Percentiles rank a stretch among this genome's conserved stretches.
These are phyloP conservation scores for Pyricularia sp. DNA, from an alignment of 2,329 filamentous ascomycete genomes.

Conservation along the genomic window DNA sequence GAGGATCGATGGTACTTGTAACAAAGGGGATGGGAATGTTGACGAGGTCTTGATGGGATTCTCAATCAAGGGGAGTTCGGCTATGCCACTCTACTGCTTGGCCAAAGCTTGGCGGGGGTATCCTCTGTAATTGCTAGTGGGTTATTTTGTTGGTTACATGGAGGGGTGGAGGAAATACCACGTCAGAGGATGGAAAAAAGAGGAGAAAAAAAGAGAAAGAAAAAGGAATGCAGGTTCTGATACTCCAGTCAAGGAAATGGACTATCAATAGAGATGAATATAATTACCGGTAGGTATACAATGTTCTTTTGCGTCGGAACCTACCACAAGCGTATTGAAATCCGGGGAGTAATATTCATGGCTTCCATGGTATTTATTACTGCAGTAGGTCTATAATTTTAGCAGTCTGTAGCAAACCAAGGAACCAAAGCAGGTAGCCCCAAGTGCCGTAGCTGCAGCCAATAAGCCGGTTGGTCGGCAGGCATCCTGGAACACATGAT, in stretches of 20 bases:
- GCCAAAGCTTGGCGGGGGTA: neutral
- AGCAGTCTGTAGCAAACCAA: neutral
- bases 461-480: neutral
- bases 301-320: too few relatives aligned
- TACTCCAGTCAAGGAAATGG: neutral
- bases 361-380: too few relatives aligned
- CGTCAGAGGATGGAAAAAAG: neutral
- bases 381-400: too few relatives aligned
- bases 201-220: too few relatives aligned
- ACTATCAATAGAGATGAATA: neutral
- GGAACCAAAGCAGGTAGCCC: neutral
- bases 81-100: neutral
- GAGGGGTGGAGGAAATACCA: neutral
- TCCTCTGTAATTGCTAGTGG: neutral
- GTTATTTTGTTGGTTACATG: too few relatives aligned
- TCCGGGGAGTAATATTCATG: too few relatives aligned
- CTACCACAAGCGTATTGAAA: too few relatives aligned
- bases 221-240: neutral
- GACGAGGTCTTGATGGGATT: neutral
- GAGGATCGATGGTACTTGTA: neutral
- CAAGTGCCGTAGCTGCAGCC: neutral
- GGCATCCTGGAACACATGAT: constrained; percentile 28
- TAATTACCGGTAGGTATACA: too few relatives aligned
- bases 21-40: neutral
- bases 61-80: neutral